A percentile compares a stretch with the other conserved stretches of the same genome.
These are phyloP conservation scores for Scedosporium dehoogii DNA, from an alignment of 2,329 filamentous ascomycete species.

Conservation along the genomic window DNA sequence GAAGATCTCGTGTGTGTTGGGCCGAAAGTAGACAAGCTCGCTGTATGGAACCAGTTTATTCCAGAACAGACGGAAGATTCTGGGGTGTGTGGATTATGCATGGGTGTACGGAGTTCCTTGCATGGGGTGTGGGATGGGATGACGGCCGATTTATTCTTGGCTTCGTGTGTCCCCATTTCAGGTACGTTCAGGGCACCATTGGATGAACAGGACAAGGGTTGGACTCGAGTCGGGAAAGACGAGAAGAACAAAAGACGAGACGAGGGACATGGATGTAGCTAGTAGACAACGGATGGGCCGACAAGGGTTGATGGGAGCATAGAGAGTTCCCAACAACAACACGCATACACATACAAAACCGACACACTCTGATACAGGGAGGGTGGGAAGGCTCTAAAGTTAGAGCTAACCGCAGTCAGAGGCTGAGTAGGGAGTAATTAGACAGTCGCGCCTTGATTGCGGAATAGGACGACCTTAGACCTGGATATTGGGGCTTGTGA, in stretches of 20 bases:
- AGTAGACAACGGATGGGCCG: not conserved
- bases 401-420: not conserved
- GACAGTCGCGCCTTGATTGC: not conserved
- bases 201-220: not conserved
- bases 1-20: not conserved
- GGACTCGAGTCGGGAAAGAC: not conserved
- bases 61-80: not conserved
- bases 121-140: not conserved
- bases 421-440: not conserved
- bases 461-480: not conserved
- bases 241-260: not conserved
- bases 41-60: slow-evolving; percentile 2
- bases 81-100: not conserved
- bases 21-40: not conserved
- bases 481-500: not conserved
- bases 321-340: not conserved
- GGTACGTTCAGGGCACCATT: not conserved
- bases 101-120: not conserved
- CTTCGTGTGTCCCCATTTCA: not conserved
- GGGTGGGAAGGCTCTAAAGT: not conserved
- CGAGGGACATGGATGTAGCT: not conserved
- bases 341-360: not conserved
- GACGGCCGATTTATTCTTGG: not conserved
- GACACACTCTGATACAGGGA: not conserved
- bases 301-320: not conserved